Percentiles rank a stretch among this genome's conserved stretches.
Conservation (phyloP, 768 basidiomycete species). For the Tephrocybe sp. region DNA sequence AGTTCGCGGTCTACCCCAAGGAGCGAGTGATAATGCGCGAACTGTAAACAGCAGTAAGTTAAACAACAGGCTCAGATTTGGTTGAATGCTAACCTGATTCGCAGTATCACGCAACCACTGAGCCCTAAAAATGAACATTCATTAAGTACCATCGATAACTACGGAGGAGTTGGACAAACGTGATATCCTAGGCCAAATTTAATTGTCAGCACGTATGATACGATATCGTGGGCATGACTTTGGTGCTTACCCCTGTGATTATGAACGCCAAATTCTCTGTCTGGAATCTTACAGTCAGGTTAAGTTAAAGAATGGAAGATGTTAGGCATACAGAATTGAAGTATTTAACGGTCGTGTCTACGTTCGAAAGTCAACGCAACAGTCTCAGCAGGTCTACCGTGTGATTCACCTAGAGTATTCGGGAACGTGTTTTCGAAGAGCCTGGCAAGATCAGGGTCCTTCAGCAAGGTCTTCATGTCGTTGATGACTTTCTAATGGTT, state of each 20-base stretch:
- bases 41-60: slow-evolving; percentile 35
- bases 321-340: slow-evolving; percentile 66
- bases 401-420: slow-evolving; percentile 72
- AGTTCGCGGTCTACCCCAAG: slow-evolving; percentile 57
- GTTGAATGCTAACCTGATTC: slow-evolving; percentile 54
- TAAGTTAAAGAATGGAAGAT: neutral
- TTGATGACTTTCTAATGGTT: slow-evolving; percentile 58
- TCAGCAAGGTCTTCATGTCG: slow-evolving; percentile 73
- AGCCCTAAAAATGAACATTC: slow-evolving; percentile 42
- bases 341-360: slow-evolving; percentile 81
- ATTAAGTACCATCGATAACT: slow-evolving; percentile 2
- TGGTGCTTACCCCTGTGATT: slow-evolving; percentile 64
- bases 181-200: slow-evolving; percentile 74
- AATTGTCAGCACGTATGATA: no score
- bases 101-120: slow-evolving; percentile 85
- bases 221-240: neutral
- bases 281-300: slow-evolving; percentile 27
- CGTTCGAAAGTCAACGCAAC: neutral
- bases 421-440: slow-evolving; percentile 84
- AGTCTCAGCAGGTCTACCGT: neutral
- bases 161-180: slow-evolving; percentile 44
- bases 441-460: slow-evolving; percentile 75
- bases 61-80: slow-evolving; percentile 6
- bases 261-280: slow-evolving; percentile 75
- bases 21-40: slow-evolving; percentile 67